A percentile compares a stretch with the other conserved stretches of the same genome.
Evolutionary conservation across 2,329 filamentous ascomycete species (phyloP).

Genomic region (Orbilia oligospora): DNA sequence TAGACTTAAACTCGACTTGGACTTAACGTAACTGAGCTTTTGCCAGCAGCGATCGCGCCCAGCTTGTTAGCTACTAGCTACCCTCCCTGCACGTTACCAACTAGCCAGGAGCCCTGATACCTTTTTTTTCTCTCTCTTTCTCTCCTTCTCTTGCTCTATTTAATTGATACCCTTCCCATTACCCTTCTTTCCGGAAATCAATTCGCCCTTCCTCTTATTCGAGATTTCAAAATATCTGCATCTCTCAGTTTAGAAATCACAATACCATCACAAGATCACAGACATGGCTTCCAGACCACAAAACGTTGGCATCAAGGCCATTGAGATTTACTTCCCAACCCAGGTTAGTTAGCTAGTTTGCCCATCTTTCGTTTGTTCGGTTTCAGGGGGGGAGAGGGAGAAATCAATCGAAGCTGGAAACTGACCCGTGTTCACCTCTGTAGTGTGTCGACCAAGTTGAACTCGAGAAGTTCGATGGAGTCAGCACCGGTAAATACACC

Average conservation of each 20-base stretch:
- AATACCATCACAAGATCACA: constrained; percentile 49
- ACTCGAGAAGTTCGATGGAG: constrained; percentile 89
- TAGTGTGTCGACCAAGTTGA: constrained; percentile 88
- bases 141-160: constrained; percentile 43
- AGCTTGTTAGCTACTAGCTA: constrained; percentile 1
- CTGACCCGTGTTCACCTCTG: constrained; percentile 24
- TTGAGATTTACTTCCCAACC: constrained; percentile 88
- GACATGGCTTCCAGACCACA: constrained; percentile 82
- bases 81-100: constrained; percentile 17
- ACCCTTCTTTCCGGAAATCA: constrained; percentile 20
- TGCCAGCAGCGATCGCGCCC: constrained; percentile 30
- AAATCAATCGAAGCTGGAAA: constrained; percentile 54
- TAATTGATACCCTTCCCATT: constrained; percentile 52
- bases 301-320: constrained; percentile 93
- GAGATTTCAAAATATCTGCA: constrained; percentile 45
- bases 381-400: constrained; percentile 14
- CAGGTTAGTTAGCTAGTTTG: constrained; percentile 77
- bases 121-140: constrained; percentile 49
- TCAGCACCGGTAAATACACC: constrained; percentile 86
- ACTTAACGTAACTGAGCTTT: neutral
- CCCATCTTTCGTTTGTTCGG: constrained; percentile 56
- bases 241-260: constrained; percentile 28
- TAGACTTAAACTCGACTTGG: constrained; percentile 29
- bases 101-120: constrained; percentile 24
- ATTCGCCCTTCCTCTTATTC: neutral